Evolutionary conservation across 345 rosid species (phyloP).

Genomic region (Gynandropsis gynandra): DNA sequence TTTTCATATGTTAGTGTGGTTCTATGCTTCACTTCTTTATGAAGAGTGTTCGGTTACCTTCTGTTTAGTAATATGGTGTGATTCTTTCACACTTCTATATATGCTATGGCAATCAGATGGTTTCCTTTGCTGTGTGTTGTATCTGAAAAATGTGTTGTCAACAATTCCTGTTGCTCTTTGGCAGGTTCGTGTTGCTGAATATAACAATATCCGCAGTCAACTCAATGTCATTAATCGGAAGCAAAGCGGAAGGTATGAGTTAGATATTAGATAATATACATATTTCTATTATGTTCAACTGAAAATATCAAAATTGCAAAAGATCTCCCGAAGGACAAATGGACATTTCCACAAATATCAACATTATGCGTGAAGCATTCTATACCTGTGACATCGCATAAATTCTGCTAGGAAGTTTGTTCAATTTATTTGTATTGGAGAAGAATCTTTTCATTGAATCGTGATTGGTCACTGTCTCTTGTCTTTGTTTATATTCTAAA

Average conservation of each 20-base stretch:
- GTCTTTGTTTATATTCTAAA: neutral
- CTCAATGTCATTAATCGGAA: conserved; percentile 90
- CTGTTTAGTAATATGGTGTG: neutral
- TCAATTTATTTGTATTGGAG: too few species aligned
- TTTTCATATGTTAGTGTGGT: neutral
- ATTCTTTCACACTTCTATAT: too few species aligned
- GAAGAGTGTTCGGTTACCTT: neutral
- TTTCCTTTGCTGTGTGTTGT: neutral
- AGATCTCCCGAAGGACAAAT: neutral
- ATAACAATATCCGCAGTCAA: conserved; percentile 89
- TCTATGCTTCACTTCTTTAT: neutral
- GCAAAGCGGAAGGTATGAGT: conserved; percentile 86
- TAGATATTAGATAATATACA: neutral
- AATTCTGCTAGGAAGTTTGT: neutral
- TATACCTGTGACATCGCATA: neutral
- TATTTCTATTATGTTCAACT: neutral
- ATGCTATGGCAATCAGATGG: conserved; percentile 2
- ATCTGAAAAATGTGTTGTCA: neutral
- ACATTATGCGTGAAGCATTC: conserved; percentile 8
- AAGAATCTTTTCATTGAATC: neutral
- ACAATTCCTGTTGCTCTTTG: conserved; percentile 17
- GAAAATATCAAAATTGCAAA: neutral
- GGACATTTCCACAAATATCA: neutral
- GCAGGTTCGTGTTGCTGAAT: conserved; percentile 94
- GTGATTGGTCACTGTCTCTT: conserved; percentile 7